Percentiles rank a stretch among this genome's conserved stretches.
Evolutionary conservation across 1,284 basidiomycete genomes (phyloP).

Genomic region (Coniferiporia sulphurascens): DNA sequence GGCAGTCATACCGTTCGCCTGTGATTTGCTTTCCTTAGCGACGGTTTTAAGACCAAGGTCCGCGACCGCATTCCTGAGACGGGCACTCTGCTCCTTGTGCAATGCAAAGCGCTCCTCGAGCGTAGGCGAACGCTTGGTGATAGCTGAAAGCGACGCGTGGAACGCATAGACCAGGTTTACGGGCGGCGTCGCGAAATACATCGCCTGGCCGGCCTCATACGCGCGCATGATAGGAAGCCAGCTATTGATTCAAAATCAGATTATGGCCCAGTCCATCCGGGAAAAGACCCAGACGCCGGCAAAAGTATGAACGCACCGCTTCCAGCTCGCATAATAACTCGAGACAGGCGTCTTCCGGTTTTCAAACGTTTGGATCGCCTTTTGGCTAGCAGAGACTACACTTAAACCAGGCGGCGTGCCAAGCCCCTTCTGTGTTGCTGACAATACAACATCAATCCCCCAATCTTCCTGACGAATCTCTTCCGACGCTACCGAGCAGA

Average conservation of each 20-base stretch:
- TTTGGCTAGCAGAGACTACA: conserved; percentile 77
- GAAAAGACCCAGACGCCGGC: not conserved
- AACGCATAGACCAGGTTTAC: conserved; percentile 94
- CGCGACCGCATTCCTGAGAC: conserved; percentile 68
- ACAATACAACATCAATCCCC: conserved; percentile 87
- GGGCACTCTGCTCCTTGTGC: conserved; percentile 71
- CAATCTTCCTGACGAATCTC: conserved; percentile 94
- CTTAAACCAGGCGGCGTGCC: conserved; percentile 93
- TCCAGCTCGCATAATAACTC: conserved; percentile 90
- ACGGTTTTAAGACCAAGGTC: conserved; percentile 75
- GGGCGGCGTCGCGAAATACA: conserved; percentile 94
- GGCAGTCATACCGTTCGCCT: conserved; percentile 95
- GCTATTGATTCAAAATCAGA: conserved; percentile 30
- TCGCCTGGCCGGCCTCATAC: conserved; percentile 70
- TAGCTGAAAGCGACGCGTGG: conserved; percentile 72
- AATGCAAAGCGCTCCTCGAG: conserved; percentile 78
- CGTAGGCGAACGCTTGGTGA: conserved; percentile 55
- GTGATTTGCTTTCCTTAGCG: conserved; percentile 52
- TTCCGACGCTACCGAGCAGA: conserved; percentile 95
- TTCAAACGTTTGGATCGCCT: conserved; percentile 72
- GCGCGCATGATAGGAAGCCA: conserved; percentile 94
- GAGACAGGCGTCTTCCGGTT: conserved; percentile 65
- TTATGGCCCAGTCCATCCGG: not conserved
- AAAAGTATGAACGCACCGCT: conserved; percentile 44
- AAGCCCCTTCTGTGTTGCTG: conserved; percentile 94